Base-by-base conservation (phyloP, 2,329 filamentous ascomycete genomes). In the Colletotrichum caudatum region DNA sequence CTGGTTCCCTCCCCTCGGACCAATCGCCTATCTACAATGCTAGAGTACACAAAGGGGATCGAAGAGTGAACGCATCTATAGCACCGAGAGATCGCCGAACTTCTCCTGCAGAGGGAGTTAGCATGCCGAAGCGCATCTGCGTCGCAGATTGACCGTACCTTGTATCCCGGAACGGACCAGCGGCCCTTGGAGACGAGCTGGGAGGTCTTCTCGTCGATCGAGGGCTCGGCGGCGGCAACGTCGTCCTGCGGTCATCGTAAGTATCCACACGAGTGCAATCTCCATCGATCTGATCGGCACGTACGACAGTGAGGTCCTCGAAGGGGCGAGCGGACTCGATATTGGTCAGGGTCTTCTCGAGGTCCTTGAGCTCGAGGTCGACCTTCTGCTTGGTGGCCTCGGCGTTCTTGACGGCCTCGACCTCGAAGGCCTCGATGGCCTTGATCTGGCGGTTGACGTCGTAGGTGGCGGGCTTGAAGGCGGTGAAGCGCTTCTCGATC, bases 111-210 rank as follows among this genome's bases (percentile, higher is more conserved):
- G 58, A 59, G 76, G 73, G 75, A 68, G 82, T 92, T 82, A 92
- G 87, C 73, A 77, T 50, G 57, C 18, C 20, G 46, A 41, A 33
- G 16, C 59, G 33, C 29, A 57, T 44, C 4, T 12, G n/a, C 35
- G 16, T 23, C 26, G 39, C 35, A 35, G 18, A 57, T 54, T 39
- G 37, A 71, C 81, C 92, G 79, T 87, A 95, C 95, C 94, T 98
- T 97, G 93, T 99, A 99, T 82, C 96, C 96, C 75, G 96, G 95
- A 81, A 97, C 95, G 87, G 92, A 90, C 96, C 96, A 99, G 91
- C 94, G 94, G 84, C 95, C 95, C 92, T 97, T 98, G 84, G 94
- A 94, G 76, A 99, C 95, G 82, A 99, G 91, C 86, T 96, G 91
- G 79, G 91, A 87, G 78, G 95, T 97, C 90, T 97, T 97, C 90